These are phyloP conservation scores for Amaranthus palmeri DNA, from an alignment of 148 eudicot genomes.

Conservation along the genomic window DNA sequence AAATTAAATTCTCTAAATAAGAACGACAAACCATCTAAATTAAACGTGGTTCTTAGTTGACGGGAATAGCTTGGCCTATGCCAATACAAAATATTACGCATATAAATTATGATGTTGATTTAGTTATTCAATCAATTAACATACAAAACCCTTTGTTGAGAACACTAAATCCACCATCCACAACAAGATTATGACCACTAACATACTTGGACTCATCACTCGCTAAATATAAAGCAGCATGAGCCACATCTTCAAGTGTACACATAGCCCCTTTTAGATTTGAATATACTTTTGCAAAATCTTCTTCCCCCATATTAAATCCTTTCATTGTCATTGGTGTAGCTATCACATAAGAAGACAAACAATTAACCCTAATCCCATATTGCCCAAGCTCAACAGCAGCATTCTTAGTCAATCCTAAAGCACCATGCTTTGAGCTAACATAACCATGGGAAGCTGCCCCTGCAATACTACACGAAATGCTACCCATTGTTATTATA, in stretches of 20 bases:
- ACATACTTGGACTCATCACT: slow-evolving; percentile 46
- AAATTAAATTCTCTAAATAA: too few species aligned
- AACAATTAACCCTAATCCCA: slow-evolving; percentile 38
- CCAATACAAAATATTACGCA: too few species aligned
- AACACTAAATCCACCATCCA: slow-evolving; percentile 41
- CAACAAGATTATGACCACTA: slow-evolving; percentile 37
- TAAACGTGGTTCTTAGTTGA: too few species aligned
- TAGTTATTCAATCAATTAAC: too few species aligned
- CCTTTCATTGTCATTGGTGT: slow-evolving; percentile 25
- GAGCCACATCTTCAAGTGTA: slow-evolving; percentile 31
- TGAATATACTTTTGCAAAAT: background rate
- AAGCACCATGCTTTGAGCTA: slow-evolving; percentile 34
- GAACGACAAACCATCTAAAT: too few species aligned
- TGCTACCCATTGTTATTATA: too few species aligned
- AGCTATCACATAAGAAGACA: slow-evolving; percentile 24
- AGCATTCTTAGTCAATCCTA: slow-evolving; percentile 36
- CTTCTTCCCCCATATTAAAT: slow-evolving; percentile 2
- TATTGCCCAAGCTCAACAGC: slow-evolving; percentile 35
- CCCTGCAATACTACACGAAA: too few species aligned
- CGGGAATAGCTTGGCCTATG: too few species aligned
- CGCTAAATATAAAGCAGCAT: slow-evolving; percentile 39
- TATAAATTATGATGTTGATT: too few species aligned
- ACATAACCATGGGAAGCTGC: slow-evolving; percentile 30
- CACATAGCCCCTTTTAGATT: slow-evolving; percentile 25
- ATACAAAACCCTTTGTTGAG: slow-evolving; percentile 14